These are phyloP conservation scores for Lodderomyces margitis DNA, from an alignment of 1,139 yeast species.

Conservation along the genomic window DNA sequence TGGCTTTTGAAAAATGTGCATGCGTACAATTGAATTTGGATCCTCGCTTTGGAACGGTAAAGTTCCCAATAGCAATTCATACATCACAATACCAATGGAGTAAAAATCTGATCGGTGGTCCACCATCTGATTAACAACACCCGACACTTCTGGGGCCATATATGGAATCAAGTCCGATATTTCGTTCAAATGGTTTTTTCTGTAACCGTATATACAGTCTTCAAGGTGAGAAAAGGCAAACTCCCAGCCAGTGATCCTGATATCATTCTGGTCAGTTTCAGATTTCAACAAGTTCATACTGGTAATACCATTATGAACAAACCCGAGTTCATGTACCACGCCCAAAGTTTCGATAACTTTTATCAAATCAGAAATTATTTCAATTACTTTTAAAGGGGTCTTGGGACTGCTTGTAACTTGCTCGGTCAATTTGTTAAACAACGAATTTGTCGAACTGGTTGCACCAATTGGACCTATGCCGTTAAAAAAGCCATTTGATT, in stretches of 20 bases:
- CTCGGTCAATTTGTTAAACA: conserved; percentile 9
- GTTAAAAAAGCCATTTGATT: conserved; percentile 6
- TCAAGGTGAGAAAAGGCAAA: conserved; percentile 48
- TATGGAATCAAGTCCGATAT: conserved; percentile 45
- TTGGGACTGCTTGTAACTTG: conserved; percentile 19
- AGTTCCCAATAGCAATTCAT: conserved; percentile 47
- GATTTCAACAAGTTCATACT: conserved; percentile 35
- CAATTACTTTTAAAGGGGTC: conserved; percentile 24
- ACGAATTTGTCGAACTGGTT: conserved; percentile 8
- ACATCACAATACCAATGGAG: conserved; percentile 49
- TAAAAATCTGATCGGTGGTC: conserved; percentile 54
- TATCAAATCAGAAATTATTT: conserved; percentile 33
- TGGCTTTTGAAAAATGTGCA: conserved; percentile 45
- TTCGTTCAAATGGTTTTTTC: conserved; percentile 27
- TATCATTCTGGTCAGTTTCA: conserved; percentile 23
- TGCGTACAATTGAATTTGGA: conserved; percentile 38
- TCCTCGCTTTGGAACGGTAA: conserved; percentile 46
- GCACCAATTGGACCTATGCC: conserved; percentile 4
- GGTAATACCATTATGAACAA: conserved; percentile 52
- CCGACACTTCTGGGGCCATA: conserved; percentile 53
- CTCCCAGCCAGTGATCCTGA: conserved; percentile 51
- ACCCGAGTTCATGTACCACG: conserved; percentile 40
- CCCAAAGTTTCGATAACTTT: conserved; percentile 34
- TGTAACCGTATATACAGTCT: conserved; percentile 35
- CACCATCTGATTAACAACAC: conserved; percentile 38